phyloP scores from a whole-genome alignment of 306 rosid species.

The Quercus robur region DNA sequence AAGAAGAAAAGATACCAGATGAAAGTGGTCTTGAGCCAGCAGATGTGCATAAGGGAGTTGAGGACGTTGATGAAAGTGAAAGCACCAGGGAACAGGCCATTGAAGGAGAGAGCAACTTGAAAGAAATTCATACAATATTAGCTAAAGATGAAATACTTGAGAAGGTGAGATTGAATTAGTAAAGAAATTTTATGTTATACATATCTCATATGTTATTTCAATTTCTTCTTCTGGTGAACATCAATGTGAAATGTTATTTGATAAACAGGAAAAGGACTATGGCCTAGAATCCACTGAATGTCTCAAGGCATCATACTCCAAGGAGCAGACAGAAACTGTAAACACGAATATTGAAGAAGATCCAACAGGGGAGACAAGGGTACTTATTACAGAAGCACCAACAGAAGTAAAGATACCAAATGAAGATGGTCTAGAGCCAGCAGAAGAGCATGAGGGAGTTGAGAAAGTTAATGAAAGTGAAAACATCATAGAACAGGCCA shows the following conservation, averaged over 20 bases:
- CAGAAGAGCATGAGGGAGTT: not conserved
- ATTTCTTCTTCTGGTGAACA: too few relatives aligned
- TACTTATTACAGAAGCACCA: too few relatives aligned
- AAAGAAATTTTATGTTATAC: too few relatives aligned
- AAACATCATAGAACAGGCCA: not conserved
- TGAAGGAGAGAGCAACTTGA: not conserved
- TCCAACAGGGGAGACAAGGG: too few relatives aligned
- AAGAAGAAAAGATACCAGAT: not conserved
- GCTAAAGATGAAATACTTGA: not conserved
- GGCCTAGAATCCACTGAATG: not conserved
- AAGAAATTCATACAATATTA: not conserved
- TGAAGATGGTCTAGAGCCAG: not conserved
- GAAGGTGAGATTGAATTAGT: too few relatives aligned
- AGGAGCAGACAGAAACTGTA: not conserved
- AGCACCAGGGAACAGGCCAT: not conserved
- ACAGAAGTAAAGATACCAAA: too few relatives aligned
- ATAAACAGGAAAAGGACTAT: conserved; percentile 7
- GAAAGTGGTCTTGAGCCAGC: not conserved
- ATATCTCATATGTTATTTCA: too few relatives aligned
- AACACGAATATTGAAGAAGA: not conserved
- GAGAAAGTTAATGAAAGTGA: conserved; percentile 2
- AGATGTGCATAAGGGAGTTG: too few relatives aligned
- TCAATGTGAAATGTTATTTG: too few relatives aligned
- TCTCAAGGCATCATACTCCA: not conserved
- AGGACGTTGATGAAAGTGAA: not conserved